Evolutionary conservation across 1,284 basidiomycete genomes (phyloP).

Genomic region (Cryptococcus amylolentus): DNA sequence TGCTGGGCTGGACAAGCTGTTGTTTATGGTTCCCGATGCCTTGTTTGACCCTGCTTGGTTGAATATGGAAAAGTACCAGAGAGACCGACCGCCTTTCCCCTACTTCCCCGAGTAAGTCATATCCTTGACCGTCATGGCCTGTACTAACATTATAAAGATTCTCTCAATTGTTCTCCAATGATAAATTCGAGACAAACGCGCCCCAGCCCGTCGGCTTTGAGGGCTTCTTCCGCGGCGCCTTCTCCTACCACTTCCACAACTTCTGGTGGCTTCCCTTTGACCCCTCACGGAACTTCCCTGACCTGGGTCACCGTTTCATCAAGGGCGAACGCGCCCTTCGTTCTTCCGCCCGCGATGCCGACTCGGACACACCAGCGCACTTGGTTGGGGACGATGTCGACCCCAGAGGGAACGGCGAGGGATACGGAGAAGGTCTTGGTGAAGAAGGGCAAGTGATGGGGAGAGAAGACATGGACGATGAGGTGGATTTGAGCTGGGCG

Average conservation of each 20-base stretch:
- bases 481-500: constrained; percentile 80
- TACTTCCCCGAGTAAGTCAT: constrained; percentile 68
- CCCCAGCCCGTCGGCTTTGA: constrained; percentile 74
- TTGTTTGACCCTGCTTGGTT: constrained; percentile 84
- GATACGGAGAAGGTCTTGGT: constrained; percentile 17
- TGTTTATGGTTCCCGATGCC: constrained; percentile 75
- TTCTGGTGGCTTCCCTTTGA: constrained; percentile 94
- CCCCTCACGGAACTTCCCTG: constrained; percentile 80
- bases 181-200: constrained; percentile 62
- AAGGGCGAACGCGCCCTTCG: constrained; percentile 62
- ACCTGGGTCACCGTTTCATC: constrained; percentile 73
- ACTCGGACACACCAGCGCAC: constrained; percentile 14
- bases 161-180: constrained; percentile 74
- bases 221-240: constrained; percentile 80
- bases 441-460: constrained; percentile 19
- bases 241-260: constrained; percentile 82
- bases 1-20: constrained; percentile 65
- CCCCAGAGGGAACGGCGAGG: constrained; percentile 5
- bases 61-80: constrained; percentile 74
- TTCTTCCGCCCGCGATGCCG: constrained; percentile 40
- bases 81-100: constrained; percentile 76
- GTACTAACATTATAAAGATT: constrained; percentile 54
- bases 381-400: constrained; percentile 11
- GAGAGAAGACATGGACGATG: constrained; percentile 48
- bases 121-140: background rate